Evolutionary conservation across 306 rosid genomes (phyloP), one percentile per base, ranked within the genome.

Genomic region (Chamaecrista fasciculata): DNA sequence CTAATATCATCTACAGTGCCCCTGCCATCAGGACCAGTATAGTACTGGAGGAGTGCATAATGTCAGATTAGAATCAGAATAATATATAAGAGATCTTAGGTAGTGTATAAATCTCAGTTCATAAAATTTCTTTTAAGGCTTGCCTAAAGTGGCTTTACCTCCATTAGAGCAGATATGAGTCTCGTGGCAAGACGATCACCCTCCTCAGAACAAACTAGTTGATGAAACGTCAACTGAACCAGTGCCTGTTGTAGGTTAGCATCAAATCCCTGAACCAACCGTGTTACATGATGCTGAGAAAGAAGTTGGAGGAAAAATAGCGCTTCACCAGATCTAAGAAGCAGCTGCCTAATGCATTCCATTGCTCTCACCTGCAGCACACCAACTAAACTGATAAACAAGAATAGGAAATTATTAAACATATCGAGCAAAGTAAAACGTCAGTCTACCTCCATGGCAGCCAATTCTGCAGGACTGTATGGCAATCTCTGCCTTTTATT

Each of bases 1-100:
- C 99, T 94, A 67, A 91, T 89, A 69, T 94, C 99, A 82, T 94
- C 96, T 24, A 94, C 99, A 21, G 97, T 88, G 44, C 99, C 99
- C 86, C 96, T 91, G 89, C 99, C 97, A 79, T 94, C 99, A 67
- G 91, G 87, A 74, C 96, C 95, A 52, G 97, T 91, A 84, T 91
- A 94, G 76, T 82, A 87, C 99, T 89, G 89, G 83, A 66, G 69
- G 64, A 66, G 47, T 10, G 66, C 66, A 78, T 42, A 15, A 63
- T n/a, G 61, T 71, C 55, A 59, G 55, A 72, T 42, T 69, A 61
- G 66, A 70, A 44, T 52, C 56, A 78, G 5, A 72, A 50, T 69
- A 11, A 65, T 50, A 61, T 60, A 66, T 51, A 24, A 42, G 62
- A 60, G 78, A 79, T 48, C 28, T 65, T 56, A 48, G 72, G 50